Conservation (phyloP, 192 early-diverging fungal species). For the Umbelopsis sp. region DNA sequence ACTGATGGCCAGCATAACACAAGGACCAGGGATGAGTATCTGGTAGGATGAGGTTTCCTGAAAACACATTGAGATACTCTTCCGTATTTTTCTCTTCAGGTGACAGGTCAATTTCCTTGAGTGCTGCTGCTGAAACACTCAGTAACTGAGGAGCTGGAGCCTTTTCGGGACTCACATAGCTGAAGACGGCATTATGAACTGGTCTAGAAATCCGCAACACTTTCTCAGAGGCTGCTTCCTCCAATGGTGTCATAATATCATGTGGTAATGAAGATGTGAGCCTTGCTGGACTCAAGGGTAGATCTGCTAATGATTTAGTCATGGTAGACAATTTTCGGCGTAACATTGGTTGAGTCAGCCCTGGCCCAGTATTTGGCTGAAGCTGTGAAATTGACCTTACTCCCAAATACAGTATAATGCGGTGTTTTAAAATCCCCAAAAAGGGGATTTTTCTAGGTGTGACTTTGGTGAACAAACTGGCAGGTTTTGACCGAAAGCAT, state of each 20-base stretch:
- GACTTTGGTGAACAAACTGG: no score
- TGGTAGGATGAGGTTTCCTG: constrained; percentile 43
- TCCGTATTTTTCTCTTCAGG: constrained; percentile 21
- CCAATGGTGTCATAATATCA: constrained; percentile 35
- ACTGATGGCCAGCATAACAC: constrained; percentile 76
- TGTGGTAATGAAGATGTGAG: constrained; percentile 40
- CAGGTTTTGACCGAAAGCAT: no score
- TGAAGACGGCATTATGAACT: constrained; percentile 45
- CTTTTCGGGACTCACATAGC: constrained; percentile 45
- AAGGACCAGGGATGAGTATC: constrained; percentile 65
- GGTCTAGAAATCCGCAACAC: constrained; percentile 35
- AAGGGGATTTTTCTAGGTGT: background rate
- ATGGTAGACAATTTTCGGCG: constrained; percentile 6
- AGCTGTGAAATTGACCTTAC: background rate
- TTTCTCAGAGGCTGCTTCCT: constrained; percentile 22
- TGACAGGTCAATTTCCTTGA: constrained; percentile 37
- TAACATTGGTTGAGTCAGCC: background rate
- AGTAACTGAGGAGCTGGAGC: constrained; percentile 32
- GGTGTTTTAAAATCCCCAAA: background rate
- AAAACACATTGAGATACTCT: constrained; percentile 38
- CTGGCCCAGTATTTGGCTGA: no score
- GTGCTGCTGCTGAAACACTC: constrained; percentile 29
- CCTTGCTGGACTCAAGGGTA: background rate
- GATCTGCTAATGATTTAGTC: constrained; percentile 14
- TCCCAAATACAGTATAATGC: background rate